Conservation (phyloP, 2,329 filamentous ascomycete genomes). For the Neopestalotiopsis clavispora region DNA sequence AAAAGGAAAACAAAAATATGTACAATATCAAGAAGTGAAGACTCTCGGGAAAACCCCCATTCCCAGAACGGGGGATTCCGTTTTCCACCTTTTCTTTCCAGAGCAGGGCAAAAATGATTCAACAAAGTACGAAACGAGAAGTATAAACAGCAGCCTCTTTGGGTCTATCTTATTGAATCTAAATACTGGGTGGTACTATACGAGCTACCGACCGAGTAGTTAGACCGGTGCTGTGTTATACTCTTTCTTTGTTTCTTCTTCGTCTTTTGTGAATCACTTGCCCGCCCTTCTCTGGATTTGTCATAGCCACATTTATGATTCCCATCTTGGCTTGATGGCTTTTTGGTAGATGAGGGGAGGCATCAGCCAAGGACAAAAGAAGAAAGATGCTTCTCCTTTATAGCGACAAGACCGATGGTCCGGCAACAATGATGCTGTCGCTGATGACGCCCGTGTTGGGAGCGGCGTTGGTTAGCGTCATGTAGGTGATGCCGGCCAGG, state of each 20-base stretch:
- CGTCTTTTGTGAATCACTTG: not conserved
- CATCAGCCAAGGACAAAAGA: not conserved
- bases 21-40: slow-evolving; percentile 13
- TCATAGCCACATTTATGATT: too few relatives aligned
- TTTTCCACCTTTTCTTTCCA: not conserved
- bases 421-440: slow-evolving; percentile 70
- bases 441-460: slow-evolving; percentile 57
- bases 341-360: not conserved
- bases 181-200: slow-evolving; percentile 18
- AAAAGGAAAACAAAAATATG: not conserved
- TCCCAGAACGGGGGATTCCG: not conserved
- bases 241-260: not conserved
- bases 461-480: slow-evolving; percentile 64
- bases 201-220: slow-evolving; percentile 17
- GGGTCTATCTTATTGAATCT: slow-evolving; percentile 11
- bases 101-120: not conserved
- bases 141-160: not conserved
- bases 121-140: not conserved
- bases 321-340: too few relatives aligned
- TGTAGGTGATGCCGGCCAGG: slow-evolving; percentile 68
- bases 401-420: slow-evolving; percentile 62
- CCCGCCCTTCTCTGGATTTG: not conserved
- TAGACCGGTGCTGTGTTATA: slow-evolving; percentile 15
- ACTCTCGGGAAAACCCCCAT: not conserved
- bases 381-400: slow-evolving; percentile 23